These are phyloP conservation scores for Russula abietina DNA, from an alignment of 768 basidiomycete species.

Conservation along the genomic window DNA sequence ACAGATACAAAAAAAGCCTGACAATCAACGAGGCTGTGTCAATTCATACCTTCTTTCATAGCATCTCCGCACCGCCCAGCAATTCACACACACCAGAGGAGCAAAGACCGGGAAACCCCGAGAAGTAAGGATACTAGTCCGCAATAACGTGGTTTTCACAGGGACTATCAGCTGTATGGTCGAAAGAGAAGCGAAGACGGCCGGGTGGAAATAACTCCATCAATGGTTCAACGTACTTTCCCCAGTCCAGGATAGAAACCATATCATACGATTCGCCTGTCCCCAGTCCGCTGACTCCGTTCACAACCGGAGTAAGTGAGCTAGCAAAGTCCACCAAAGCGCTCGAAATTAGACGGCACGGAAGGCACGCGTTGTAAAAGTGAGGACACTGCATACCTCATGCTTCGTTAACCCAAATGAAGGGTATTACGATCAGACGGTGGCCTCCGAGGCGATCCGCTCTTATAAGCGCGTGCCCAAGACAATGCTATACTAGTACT, in stretches of 20 bases:
- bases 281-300: too few species aligned
- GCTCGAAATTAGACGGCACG: neutral
- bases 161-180: neutral
- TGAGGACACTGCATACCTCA: neutral
- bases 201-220: neutral
- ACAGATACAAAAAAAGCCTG: neutral
- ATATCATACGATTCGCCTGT: neutral
- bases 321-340: neutral
- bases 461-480: too few species aligned
- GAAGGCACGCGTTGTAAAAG: neutral
- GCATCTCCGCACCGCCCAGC: constrained; percentile 3
- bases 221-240: neutral
- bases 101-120: neutral
- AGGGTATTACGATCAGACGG: neutral
- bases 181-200: neutral
- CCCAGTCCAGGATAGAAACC: too few species aligned
- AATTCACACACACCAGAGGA: neutral
- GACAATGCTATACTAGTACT: neutral
- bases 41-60: too few species aligned
- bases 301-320: neutral
- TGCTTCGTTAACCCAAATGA: neutral
- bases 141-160: too few species aligned
- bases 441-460: neutral
- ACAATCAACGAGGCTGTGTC: neutral
- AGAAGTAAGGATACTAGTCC: neutral